phyloP scores from a whole-genome alignment of 495 filamentous ascomycete species.

The Symbiotaphrina buchneri region DNA sequence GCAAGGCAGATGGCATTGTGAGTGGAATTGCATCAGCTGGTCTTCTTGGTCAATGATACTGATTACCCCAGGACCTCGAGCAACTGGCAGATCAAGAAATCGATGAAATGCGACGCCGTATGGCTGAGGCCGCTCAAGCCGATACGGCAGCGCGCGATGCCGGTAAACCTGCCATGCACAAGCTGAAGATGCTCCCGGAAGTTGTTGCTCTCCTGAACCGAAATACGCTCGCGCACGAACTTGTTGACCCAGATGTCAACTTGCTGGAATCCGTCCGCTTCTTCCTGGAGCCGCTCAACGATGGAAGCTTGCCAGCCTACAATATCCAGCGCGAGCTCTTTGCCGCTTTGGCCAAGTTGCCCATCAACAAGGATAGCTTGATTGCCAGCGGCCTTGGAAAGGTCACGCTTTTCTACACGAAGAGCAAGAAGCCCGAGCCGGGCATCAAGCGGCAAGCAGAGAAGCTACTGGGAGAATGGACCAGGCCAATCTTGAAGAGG shows the following conservation, averaged over 20 bases:
- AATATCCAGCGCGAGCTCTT: conserved; percentile 93
- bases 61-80: conserved; percentile 51
- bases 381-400: conserved; percentile 87
- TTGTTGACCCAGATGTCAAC: conserved; percentile 88
- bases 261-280: conserved; percentile 84
- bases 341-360: conserved; percentile 50
- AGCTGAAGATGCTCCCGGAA: conserved; percentile 84
- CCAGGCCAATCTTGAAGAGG: conserved; percentile 79
- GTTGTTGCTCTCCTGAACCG: conserved; percentile 75
- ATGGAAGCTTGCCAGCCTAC: conserved; percentile 83
- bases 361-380: conserved; percentile 74
- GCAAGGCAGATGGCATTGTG: conserved; percentile 78
- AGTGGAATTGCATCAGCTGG: conserved; percentile 10
- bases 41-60: not conserved
- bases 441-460: conserved; percentile 87
- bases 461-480: conserved; percentile 82
- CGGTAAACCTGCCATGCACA: conserved; percentile 66
- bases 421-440: conserved; percentile 66
- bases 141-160: conserved; percentile 61
- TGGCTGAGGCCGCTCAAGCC: conserved; percentile 76
- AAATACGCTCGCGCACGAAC: conserved; percentile 53
- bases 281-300: conserved; percentile 89
- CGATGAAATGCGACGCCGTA: conserved; percentile 63
- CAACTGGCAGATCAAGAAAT: conserved; percentile 76
- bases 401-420: conserved; percentile 88